These are phyloP conservation scores for Groenewaldozyma salmanticensis DNA, from an alignment of 805 yeast species.

Conservation along the genomic window DNA sequence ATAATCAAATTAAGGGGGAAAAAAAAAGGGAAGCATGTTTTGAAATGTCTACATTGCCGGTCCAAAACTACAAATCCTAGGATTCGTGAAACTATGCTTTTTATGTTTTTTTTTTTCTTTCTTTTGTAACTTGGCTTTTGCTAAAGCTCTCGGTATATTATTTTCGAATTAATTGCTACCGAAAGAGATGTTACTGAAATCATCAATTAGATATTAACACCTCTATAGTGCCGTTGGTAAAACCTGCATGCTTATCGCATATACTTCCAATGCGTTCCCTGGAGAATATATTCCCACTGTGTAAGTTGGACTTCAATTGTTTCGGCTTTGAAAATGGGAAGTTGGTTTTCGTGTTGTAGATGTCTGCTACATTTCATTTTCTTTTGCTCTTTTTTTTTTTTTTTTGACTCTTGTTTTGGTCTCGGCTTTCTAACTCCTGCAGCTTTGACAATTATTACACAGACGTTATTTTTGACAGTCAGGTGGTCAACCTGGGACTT, in stretches of 20 bases:
- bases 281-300: constrained; percentile 92
- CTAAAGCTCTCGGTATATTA: no score
- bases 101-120: constrained; percentile 1
- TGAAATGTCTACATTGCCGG: not conserved
- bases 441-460: constrained; percentile 80
- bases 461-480: constrained; percentile 71
- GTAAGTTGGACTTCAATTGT: constrained; percentile 15
- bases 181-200: no score
- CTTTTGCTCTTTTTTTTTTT: not conserved
- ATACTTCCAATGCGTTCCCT: constrained; percentile 88
- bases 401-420: not conserved
- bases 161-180: no score
- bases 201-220: no score
- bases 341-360: constrained; percentile 4
- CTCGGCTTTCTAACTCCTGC: not conserved
- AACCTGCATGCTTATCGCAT: constrained; percentile 77
- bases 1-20: no score
- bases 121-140: constrained; percentile 10
- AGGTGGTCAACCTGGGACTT: constrained; percentile 72
- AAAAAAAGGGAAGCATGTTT: not conserved
- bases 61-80: not conserved
- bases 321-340: not conserved
- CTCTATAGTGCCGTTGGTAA: constrained; percentile 89
- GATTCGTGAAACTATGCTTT: no score
- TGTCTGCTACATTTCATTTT: not conserved